A percentile compares a stretch with the other conserved stretches of the same genome.
Evolutionary conservation across 2,329 filamentous ascomycete genomes (phyloP).

Genomic region (Aspergillus sojae): DNA sequence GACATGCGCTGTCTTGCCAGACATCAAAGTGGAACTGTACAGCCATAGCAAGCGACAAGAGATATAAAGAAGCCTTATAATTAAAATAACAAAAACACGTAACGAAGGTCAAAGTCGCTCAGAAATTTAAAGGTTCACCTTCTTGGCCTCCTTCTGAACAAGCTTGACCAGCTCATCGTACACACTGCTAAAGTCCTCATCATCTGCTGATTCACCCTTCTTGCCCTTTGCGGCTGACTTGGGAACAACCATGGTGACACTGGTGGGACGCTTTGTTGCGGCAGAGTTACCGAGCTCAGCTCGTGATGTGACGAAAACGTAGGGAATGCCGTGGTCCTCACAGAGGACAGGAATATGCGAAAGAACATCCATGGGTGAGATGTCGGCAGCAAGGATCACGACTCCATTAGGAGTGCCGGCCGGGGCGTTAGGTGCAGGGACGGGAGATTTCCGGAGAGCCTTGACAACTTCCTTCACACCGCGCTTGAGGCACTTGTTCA

Average conservation of each 20-base stretch:
- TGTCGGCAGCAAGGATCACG: slow-evolving; percentile 93
- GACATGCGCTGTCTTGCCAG: slow-evolving; percentile 42
- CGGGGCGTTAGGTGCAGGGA: slow-evolving; percentile 65
- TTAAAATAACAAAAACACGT: slow-evolving; percentile 26
- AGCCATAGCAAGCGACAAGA: slow-evolving; percentile 33
- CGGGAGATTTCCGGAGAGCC: slow-evolving; percentile 87
- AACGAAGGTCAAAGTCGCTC: slow-evolving; percentile 23
- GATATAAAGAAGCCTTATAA: slow-evolving; percentile 29
- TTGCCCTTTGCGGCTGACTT: slow-evolving; percentile 58
- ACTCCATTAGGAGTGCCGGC: slow-evolving; percentile 68
- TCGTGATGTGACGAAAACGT: slow-evolving; percentile 90
- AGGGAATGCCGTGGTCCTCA: slow-evolving; percentile 96
- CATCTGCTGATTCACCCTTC: slow-evolving; percentile 50
- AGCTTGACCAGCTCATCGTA: slow-evolving; percentile 62
- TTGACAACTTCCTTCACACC: slow-evolving; percentile 99
- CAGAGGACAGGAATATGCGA: slow-evolving; percentile 96
- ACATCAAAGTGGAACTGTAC: slow-evolving; percentile 41
- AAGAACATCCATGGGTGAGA: slow-evolving; percentile 98
- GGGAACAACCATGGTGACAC: slow-evolving; percentile 80
- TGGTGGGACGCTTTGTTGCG: slow-evolving; percentile 93
- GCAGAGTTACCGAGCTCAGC: slow-evolving; percentile 93
- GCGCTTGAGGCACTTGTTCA: slow-evolving; percentile 92
- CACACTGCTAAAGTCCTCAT: slow-evolving; percentile 54
- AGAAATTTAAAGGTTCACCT: slow-evolving; percentile 53
- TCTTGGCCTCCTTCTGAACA: slow-evolving; percentile 60